These are phyloP conservation scores for Epichloe gansuensis DNA, from an alignment of 2,329 filamentous ascomycete species.

Conservation along the genomic window DNA sequence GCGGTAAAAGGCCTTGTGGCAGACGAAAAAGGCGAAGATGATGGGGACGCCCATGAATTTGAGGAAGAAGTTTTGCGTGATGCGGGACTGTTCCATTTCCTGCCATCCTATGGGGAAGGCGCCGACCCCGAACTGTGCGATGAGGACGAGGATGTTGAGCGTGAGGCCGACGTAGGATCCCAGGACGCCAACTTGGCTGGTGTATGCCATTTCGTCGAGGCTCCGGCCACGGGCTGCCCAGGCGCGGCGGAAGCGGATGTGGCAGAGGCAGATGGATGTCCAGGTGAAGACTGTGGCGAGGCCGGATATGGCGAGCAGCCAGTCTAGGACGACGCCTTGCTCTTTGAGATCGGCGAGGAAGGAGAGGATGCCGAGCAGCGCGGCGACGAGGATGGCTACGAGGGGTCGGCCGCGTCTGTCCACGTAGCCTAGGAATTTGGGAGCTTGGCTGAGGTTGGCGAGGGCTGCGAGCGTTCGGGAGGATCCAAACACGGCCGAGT, in stretches of 20 bases:
- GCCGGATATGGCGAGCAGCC: conserved; percentile 66
- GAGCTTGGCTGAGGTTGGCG: conserved; percentile 76
- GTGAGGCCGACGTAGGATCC: conserved; percentile 71
- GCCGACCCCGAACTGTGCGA: conserved; percentile 81
- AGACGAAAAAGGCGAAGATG: conserved; percentile 52
- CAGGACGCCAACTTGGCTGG: conserved; percentile 60
- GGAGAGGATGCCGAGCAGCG: conserved; percentile 56
- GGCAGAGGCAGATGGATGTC: conserved; percentile 75
- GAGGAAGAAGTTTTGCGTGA: conserved; percentile 58
- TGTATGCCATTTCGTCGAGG: conserved; percentile 70
- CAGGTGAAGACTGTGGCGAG: conserved; percentile 67
- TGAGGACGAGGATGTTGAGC: conserved; percentile 63
- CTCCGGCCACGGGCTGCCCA: conserved; percentile 58
- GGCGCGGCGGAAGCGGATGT: conserved; percentile 81
- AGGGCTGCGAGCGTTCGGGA: conserved; percentile 82
- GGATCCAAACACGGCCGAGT: conserved; percentile 82
- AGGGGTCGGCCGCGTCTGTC: conserved; percentile 73
- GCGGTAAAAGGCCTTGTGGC: conserved; percentile 62
- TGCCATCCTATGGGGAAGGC: conserved; percentile 57
- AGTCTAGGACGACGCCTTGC: conserved; percentile 55
- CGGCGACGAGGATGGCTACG: conserved; percentile 55
- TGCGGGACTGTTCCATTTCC: conserved; percentile 26
- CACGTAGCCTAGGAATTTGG: conserved; percentile 64
- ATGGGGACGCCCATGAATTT: conserved; percentile 59
- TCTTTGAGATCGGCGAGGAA: conserved; percentile 55